Base-by-base conservation (phyloP, 495 filamentous ascomycete species). In the Cairneyella variabilis region DNA sequence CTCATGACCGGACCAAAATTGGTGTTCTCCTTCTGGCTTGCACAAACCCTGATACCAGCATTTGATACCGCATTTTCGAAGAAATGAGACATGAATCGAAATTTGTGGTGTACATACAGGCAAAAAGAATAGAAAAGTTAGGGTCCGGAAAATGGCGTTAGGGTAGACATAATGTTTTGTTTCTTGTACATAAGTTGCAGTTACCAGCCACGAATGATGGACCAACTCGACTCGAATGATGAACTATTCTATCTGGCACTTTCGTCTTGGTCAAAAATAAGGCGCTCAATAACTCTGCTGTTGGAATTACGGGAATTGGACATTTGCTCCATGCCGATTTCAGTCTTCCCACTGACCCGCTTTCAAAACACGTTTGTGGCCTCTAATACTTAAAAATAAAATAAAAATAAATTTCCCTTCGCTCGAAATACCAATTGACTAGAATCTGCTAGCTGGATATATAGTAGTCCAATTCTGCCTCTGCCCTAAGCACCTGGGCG, bases 21-120 rank as follows among this genome's bases (percentile, higher is more conserved):
- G 46, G 91, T 97, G 51, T 98, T 98, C 80, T 96, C 91, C 59
- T 99, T 99, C 83, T 99, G 93, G 93, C 80, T 99, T 60, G 93
- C 91, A 53, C 91, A 96, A 76, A 95, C 90, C 38, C 72, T 96
- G 60, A 96, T 96, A 66, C 78, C 77, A 2, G 72, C 76, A 8
- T 82, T 82, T 49, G 78, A 82, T 56, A 66, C 56, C 20, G 67
- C 69, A 48, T 54, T 70, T 21, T 59, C 55, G 20, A 63, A 63
- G 30, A 43, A 58, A 51, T 56, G 57, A 51, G 39, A 20, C 11
- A 40, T 38, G 8, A 17, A 40, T 6, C 17, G n/a, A 41, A n/a
- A 28, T 10, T 20, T 39, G n/a, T n/a, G 48, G 16, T 51, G 6
- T 12, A 16, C 16, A 28, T 38, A 34, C 3, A 37, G 37, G n/a